These are phyloP conservation scores for Mycena vitilis DNA, from an alignment of 768 basidiomycete species.

Conservation along the genomic window DNA sequence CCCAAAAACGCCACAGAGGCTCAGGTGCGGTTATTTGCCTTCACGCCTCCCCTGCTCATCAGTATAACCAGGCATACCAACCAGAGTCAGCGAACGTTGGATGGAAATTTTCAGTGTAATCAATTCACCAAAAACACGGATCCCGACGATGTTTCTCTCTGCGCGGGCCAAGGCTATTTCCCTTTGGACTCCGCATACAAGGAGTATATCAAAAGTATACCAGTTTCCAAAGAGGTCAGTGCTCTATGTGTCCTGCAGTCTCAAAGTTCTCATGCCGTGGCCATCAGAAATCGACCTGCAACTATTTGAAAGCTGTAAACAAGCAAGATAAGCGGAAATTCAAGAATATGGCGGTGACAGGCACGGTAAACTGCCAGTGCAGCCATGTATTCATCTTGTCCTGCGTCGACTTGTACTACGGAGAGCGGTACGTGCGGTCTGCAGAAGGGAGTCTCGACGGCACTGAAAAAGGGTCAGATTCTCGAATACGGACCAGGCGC, in stretches of 20 bases:
- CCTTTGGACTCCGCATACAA: no score
- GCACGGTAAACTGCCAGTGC: constrained; percentile 38
- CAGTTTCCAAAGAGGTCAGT: no score
- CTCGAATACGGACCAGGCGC: neutral
- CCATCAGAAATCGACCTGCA: no score
- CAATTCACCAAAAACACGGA: constrained; percentile 37
- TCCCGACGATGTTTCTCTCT: constrained; percentile 18
- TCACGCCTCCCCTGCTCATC: no score
- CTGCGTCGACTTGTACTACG: constrained; percentile 34
- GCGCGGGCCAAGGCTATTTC: constrained; percentile 14
- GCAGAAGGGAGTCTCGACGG: no score
- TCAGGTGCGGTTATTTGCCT: no score
- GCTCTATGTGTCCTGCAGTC: no score
- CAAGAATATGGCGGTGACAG: constrained; percentile 37
- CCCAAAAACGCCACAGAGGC: no score
- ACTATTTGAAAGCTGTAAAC: constrained; percentile 26
- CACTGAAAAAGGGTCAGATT: no score
- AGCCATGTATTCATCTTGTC: constrained; percentile 35
- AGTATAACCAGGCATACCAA: neutral
- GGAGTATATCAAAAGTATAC: no score
- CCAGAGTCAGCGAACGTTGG: constrained; percentile 26
- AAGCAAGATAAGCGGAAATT: constrained; percentile 41
- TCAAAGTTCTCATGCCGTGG: no score
- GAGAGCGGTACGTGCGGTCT: constrained; percentile 22
- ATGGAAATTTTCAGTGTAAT: constrained; percentile 38